phyloP scores from a whole-genome alignment of 371 early-diverging fungal genomes.

The Mortierella sp. region DNA sequence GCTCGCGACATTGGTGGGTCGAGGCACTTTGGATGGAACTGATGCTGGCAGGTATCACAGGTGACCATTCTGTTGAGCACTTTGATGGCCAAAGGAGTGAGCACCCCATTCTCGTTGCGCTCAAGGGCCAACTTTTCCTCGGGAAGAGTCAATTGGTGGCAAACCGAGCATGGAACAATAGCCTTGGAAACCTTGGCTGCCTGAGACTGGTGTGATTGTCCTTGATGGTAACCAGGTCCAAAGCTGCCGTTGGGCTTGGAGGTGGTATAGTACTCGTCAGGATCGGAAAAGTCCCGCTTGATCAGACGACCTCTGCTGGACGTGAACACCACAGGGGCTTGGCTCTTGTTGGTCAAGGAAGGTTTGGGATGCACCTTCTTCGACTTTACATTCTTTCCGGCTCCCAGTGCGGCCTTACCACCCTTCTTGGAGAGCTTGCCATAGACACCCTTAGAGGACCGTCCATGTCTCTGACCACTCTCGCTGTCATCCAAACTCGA shows the following conservation, averaged over 20 bases:
- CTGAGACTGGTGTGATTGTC: neutral
- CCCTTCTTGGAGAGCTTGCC: slow-evolving; percentile 43
- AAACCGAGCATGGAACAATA: slow-evolving; percentile 45
- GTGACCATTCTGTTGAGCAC: slow-evolving; percentile 51
- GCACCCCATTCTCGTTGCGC: slow-evolving; percentile 32
- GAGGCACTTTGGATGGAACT: slow-evolving; percentile 56
- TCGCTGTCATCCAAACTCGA: slow-evolving; percentile 47
- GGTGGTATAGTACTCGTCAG: slow-evolving; percentile 27
- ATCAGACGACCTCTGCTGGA: slow-evolving; percentile 51
- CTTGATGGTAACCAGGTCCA: slow-evolving; percentile 10
- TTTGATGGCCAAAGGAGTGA: slow-evolving; percentile 51
- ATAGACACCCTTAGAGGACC: slow-evolving; percentile 46
- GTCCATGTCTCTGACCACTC: slow-evolving; percentile 41
- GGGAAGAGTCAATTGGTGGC: slow-evolving; percentile 52
- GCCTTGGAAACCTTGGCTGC: slow-evolving; percentile 23
- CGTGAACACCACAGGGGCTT: slow-evolving; percentile 42
- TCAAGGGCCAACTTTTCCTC: slow-evolving; percentile 49
- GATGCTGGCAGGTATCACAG: slow-evolving; percentile 45
- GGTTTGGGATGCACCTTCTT: slow-evolving; percentile 57
- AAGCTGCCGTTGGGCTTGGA: slow-evolving; percentile 2
- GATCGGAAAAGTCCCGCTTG: slow-evolving; percentile 43
- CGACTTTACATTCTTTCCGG: slow-evolving; percentile 50
- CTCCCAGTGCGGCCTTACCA: slow-evolving; percentile 3
- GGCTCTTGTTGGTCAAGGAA: slow-evolving; percentile 23
- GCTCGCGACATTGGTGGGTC: slow-evolving; percentile 56